Evolutionary conservation across 352 stramenopile species (phyloP), one percentile per base, ranked within the genome.

Genomic region (Phytophthora capsici): DNA sequence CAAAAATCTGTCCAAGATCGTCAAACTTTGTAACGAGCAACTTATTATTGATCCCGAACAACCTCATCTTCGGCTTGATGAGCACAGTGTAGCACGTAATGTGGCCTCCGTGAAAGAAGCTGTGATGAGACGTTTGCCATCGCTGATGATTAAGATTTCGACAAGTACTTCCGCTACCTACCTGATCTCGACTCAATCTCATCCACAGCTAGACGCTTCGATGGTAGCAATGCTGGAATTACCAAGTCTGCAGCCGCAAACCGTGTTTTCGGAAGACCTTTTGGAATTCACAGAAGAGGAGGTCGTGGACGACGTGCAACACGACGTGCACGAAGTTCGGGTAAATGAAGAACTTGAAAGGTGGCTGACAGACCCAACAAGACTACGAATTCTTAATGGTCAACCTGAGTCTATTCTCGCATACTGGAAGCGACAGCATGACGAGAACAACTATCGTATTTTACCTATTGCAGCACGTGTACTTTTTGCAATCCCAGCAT

Each of bases 311-410:
- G 25, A 25, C 1, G 23, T 6, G 13, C 45, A 22, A 13, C 45
- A 44, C 22, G 13, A 25, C 41, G 23, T 28, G 6, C 57, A 55
- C 34, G 58, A 66, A 36, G 30, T 32, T 25, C 49, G 49, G 8
- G 32, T 51, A 1, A 22, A 59, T 25, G 58, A 66, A 49, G 58
- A 66, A 19, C 6, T 66, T n/a, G 49, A 59, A 1, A 19, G 57
- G 9, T 66, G 49, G 40, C n/a, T 66, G 0, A 20, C 30, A 10
- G 57, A 59, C 32, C 23, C 56, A 14, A 56, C 23, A 34, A 20
- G 36, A 23, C 34, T 63, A 2, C 32, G 5, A 2, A 40, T 37
- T 1, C 12, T 17, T 1, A 23, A 10, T 0, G 6, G 9, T 3
- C 41, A 55, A 56, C 2, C 57, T 9, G 37, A 57, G 20, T 19